Conservation (phyloP, 192 early-diverging fungal genomes). For the Geosiphon pyriformis region DNA sequence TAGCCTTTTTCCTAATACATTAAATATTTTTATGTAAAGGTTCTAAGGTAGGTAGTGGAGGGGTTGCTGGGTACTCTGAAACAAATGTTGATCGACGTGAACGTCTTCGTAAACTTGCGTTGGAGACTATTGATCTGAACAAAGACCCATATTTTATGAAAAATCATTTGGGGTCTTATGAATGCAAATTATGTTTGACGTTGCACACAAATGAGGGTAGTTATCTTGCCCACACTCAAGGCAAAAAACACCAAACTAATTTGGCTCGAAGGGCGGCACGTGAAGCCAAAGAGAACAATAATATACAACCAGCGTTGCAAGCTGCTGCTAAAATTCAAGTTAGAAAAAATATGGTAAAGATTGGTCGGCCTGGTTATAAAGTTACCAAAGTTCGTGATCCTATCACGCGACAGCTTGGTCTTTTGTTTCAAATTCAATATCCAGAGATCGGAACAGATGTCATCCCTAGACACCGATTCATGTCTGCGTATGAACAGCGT, state of each 20-base stretch:
- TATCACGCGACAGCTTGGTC: slow-evolving; percentile 75
- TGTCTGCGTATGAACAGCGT: slow-evolving; percentile 94
- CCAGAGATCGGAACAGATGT: slow-evolving; percentile 83
- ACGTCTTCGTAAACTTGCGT: slow-evolving; percentile 86
- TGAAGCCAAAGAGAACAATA: slow-evolving; percentile 68
- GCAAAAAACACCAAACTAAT: slow-evolving; percentile 97
- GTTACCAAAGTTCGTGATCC: slow-evolving; percentile 91
- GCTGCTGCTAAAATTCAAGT: slow-evolving; percentile 39
- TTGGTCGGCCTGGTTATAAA: slow-evolving; percentile 93
- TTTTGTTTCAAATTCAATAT: slow-evolving; percentile 92
- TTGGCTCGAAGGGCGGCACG: slow-evolving; percentile 81
- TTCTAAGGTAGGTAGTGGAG: slow-evolving; percentile 84
- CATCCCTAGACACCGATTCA: slow-evolving; percentile 89
- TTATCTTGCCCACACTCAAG: slow-evolving; percentile 95
- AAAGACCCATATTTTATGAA: slow-evolving; percentile 99
- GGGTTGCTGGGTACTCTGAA: slow-evolving; percentile 77
- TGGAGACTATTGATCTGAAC: slow-evolving; percentile 87
- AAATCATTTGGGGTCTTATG: slow-evolving; percentile 77
- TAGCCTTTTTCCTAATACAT: not conserved
- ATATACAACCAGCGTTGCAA: slow-evolving; percentile 40
- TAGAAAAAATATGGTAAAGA: slow-evolving; percentile 82
- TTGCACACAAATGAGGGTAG: slow-evolving; percentile 90
- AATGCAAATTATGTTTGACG: slow-evolving; percentile 80
- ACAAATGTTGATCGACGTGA: slow-evolving; percentile 90
- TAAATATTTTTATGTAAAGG: slow-evolving; percentile 35